These are phyloP conservation scores for Tylopilus balloui DNA, from an alignment of 768 basidiomycete species.

Conservation along the genomic window DNA sequence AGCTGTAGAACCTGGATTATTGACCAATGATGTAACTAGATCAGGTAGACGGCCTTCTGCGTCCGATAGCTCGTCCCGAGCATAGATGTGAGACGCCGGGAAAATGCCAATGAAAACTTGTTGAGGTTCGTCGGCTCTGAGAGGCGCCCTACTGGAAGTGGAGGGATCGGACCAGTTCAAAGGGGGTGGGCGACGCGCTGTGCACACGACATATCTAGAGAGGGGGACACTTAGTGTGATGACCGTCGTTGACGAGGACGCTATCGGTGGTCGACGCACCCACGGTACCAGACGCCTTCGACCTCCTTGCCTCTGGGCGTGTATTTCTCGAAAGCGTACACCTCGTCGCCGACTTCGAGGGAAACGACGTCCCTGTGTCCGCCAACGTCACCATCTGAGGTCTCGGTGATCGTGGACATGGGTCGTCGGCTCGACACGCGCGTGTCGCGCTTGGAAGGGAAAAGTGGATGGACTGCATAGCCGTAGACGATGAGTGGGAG, in stretches of 20 bases:
- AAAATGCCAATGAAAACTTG: constrained; percentile 95
- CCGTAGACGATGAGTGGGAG: constrained; percentile 81
- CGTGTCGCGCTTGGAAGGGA: constrained; percentile 70
- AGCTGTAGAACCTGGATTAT: constrained; percentile 28
- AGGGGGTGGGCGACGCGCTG: constrained; percentile 63
- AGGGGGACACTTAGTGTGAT: not conserved
- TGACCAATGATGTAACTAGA: constrained; percentile 55
- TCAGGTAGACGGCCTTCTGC: constrained; percentile 83
- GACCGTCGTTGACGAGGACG: not conserved
- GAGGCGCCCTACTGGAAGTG: constrained; percentile 40
- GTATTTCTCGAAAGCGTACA: constrained; percentile 95
- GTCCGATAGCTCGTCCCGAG: constrained; percentile 82
- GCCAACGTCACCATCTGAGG: constrained; percentile 55
- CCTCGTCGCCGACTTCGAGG: constrained; percentile 92
- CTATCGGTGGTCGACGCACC: constrained; percentile 50
- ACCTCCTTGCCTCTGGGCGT: constrained; percentile 66
- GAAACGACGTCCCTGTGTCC: constrained; percentile 73
- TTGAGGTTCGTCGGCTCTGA: constrained; percentile 70
- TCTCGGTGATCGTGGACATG: constrained; percentile 42
- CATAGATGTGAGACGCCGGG: constrained; percentile 81
- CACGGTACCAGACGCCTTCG: constrained; percentile 88
- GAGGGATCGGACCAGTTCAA: constrained; percentile 66
- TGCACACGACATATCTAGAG: constrained; percentile 79
- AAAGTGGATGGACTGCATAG: constrained; percentile 82
- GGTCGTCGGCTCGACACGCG: constrained; percentile 46